Evolutionary conservation across 2,329 filamentous ascomycete genomes (phyloP).

Genomic region (Talaromyces sp.): DNA sequence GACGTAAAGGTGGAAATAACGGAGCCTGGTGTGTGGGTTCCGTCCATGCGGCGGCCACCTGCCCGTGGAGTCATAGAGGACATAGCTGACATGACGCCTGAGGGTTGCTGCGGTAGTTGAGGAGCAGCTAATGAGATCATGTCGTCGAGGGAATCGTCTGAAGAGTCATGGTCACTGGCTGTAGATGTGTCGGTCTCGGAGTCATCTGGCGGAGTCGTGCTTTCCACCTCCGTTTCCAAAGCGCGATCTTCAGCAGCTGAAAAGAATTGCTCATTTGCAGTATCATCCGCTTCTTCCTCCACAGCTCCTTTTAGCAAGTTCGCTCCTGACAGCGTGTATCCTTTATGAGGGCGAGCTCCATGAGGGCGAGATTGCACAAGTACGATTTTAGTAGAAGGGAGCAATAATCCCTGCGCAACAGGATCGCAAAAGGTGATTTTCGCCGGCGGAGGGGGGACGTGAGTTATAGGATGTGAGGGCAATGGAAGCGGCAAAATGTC

Average conservation of each 20-base stretch:
- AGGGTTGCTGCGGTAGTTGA: conserved; percentile 69
- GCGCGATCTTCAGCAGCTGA: conserved; percentile 80
- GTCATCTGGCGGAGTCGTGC: conserved; percentile 56
- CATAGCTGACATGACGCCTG: conserved; percentile 74
- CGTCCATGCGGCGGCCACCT: conserved; percentile 66
- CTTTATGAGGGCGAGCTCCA: conserved; percentile 35
- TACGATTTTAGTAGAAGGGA: conserved; percentile 76
- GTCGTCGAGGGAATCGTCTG: conserved; percentile 88
- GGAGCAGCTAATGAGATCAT: conserved; percentile 87
- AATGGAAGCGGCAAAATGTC: conserved; percentile 77
- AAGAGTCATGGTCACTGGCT: conserved; percentile 67
- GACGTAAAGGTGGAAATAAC: conserved; percentile 86
- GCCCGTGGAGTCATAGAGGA: conserved; percentile 79
- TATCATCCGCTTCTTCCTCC: conserved; percentile 68
- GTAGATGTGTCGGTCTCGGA: conserved; percentile 55
- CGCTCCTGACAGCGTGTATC: conserved; percentile 8
- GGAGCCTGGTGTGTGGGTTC: conserved; percentile 77
- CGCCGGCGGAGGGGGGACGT: conserved; percentile 77
- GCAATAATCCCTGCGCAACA: conserved; percentile 79
- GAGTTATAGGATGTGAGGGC: conserved; percentile 78
- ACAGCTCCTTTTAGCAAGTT: conserved; percentile 51
- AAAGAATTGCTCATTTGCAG: conserved; percentile 85
- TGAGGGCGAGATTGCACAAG: conserved; percentile 56
- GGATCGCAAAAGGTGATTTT: conserved; percentile 93
- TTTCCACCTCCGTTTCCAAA: conserved; percentile 49